Conservation (phyloP, 345 rosid genomes). For the Eutrema japonicum region DNA sequence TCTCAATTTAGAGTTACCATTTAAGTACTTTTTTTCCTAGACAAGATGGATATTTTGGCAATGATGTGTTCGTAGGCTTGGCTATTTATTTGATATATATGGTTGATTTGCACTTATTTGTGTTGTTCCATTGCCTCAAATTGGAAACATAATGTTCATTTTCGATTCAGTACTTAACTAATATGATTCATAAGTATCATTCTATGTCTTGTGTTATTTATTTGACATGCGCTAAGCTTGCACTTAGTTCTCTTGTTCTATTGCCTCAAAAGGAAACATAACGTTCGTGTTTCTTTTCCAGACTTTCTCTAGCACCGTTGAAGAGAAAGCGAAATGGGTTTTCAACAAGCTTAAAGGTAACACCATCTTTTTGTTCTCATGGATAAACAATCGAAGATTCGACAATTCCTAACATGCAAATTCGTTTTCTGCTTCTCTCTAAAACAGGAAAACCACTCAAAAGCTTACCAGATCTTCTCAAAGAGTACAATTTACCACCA, state of each 20-base stretch:
- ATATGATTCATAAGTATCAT: neutral
- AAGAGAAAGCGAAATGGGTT: slow-evolving; percentile 97
- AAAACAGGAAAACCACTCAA: slow-evolving; percentile 72
- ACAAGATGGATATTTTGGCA: neutral
- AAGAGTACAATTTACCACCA: slow-evolving; percentile 82
- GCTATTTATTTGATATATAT: neutral
- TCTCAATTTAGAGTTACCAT: neutral
- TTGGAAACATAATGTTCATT: neutral
- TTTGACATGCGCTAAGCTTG: neutral
- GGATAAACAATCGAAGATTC: neutral
- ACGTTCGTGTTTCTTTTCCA: slow-evolving; percentile 40
- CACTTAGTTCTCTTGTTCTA: neutral
- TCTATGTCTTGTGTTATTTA: neutral
- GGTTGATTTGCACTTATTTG: neutral
- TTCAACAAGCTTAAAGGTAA: slow-evolving; percentile 96
- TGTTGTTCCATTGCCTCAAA: too few relatives aligned
- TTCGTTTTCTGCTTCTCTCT: neutral
- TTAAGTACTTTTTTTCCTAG: slow-evolving; percentile 9
- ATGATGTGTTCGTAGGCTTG: neutral
- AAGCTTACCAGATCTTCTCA: slow-evolving; percentile 85
- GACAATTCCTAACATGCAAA: neutral
- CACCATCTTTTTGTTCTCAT: neutral
- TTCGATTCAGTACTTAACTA: neutral
- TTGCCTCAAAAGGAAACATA: neutral
- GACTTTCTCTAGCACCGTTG: slow-evolving; percentile 86